These are phyloP conservation scores for Elsinoe batatas DNA, from an alignment of 2,329 filamentous ascomycete genomes.

Conservation along the genomic window DNA sequence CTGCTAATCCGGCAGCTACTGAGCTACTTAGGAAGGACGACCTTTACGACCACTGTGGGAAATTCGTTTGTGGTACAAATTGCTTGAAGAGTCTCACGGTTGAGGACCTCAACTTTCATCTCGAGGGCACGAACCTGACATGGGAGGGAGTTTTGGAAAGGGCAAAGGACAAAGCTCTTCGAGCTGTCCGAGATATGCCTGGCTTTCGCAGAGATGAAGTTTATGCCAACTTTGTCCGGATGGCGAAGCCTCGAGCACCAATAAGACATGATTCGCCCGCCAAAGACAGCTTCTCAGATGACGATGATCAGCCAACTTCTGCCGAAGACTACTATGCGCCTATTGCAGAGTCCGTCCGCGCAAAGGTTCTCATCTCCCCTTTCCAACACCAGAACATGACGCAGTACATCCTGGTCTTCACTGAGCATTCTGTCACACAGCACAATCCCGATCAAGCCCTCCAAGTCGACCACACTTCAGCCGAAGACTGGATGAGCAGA, in stretches of 20 bases:
- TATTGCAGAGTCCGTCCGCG: neutral
- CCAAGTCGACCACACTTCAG: neutral
- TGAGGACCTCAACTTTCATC: slow-evolving; percentile 6
- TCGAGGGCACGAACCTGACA: neutral
- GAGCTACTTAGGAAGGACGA: slow-evolving; percentile 7
- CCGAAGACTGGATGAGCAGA: slow-evolving; percentile 7
- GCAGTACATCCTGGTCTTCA: slow-evolving; percentile 7
- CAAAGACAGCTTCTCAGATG: slow-evolving; percentile 3
- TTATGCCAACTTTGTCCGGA: slow-evolving; percentile 7
- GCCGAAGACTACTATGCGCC: neutral
- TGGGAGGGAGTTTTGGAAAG: slow-evolving; percentile 10
- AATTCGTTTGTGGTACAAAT: slow-evolving; percentile 10
- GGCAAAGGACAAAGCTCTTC: neutral
- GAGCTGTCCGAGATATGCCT: neutral
- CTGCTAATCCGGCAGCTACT: slow-evolving; percentile 6
- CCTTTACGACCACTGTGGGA: neutral
- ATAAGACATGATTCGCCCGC: slow-evolving; percentile 8
- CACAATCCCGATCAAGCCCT: neutral
- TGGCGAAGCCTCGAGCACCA: neutral
- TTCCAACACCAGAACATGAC: slow-evolving; percentile 4
- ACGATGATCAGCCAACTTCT: neutral
- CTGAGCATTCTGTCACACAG: neutral
- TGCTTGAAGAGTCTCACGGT: slow-evolving; percentile 6
- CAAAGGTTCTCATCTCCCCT: slow-evolving; percentile 2
- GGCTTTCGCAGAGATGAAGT: slow-evolving; percentile 8